Base-by-base conservation (phyloP, 306 rosid species). In the Fragaria vesca region DNA sequence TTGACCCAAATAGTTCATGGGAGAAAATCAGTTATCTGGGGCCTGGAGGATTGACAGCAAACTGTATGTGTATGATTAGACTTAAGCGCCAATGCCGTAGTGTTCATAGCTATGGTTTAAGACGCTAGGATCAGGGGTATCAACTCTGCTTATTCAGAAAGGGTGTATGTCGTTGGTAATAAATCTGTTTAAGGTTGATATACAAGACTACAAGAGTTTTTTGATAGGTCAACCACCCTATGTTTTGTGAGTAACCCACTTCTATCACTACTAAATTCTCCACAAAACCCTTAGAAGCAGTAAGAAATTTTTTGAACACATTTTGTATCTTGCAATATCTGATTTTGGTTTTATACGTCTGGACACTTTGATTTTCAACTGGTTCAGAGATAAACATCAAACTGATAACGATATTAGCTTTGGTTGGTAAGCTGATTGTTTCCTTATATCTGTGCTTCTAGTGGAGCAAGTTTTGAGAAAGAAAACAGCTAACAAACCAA, bases 21-120 rank as follows among this genome's bases (percentile, higher is more conserved):
- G 52, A 48, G 52, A 13, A 47, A 48, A 48, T 12, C 52, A 2
- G 52, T 13, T 13, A 13, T 48, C 52, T 48, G 52, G 52, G 20
- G 5, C 1, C 18, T 48, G 52, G 17, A 47, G 16, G 18, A 15
- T 48, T 48, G 52, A 48, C 16, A 13, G 52, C 18, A 18, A 48
- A 48, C 52, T 48, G 55, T 48, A 42, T 66, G 51, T 80, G 74
- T 21, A 43, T 47, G 74, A 66, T 30, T 52, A 55, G 47, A 67
- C 50, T 45, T 66, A 4, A 24, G 36, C 51, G 36, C 51, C 0
- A 3, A 28, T n/a, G 73, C 26, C 30, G 6, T 76, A 15, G 46
- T 71, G 20, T 63, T 26, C 52, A 68, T 38, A 75, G 58, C 34
- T 28, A 24, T 52, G 65, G 43, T 38, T 76, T 51, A 77, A 36